A percentile compares a stretch with the other conserved stretches of the same genome.
These are phyloP conservation scores for Diphasiastrum complanatum DNA, from an alignment of 83 land plant genomes.

Conservation along the genomic window DNA sequence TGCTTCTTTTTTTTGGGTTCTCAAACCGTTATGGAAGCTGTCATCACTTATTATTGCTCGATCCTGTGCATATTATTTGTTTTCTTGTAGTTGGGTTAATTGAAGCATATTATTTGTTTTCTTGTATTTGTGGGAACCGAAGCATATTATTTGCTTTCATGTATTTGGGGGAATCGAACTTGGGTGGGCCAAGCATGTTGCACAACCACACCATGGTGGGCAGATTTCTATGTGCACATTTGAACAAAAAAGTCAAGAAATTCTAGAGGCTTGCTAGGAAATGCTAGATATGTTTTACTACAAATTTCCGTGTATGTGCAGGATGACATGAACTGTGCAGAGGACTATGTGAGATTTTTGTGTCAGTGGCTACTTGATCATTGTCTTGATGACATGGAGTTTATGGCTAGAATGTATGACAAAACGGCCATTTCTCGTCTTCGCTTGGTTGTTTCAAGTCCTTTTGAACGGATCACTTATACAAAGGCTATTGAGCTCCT, in stretches of 20 bases:
- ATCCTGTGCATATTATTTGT: neutral
- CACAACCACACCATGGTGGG: neutral
- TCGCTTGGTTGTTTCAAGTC: conserved; percentile 33
- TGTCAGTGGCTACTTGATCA: conserved; percentile 63
- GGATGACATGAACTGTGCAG: conserved; percentile 83
- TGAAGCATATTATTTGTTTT: too few species aligned
- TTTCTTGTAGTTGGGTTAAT: too few species aligned
- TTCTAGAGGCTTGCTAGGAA: too few species aligned
- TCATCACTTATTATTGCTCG: neutral
- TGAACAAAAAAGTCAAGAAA: neutral
- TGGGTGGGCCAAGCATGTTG: too few species aligned
- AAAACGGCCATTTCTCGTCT: conserved; percentile 43
- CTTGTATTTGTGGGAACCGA: too few species aligned
- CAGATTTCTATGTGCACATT: neutral
- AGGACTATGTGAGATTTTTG: conserved; percentile 60
- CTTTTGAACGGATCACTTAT: conserved; percentile 60
- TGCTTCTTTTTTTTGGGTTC: too few species aligned
- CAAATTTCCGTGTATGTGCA: conserved; percentile 11
- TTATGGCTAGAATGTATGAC: conserved; percentile 46
- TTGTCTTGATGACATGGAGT: conserved; percentile 60
- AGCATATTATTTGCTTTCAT: too few species aligned
- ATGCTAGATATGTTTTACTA: neutral
- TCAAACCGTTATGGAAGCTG: neutral
- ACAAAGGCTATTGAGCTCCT: conserved; percentile 63
- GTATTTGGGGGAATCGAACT: too few species aligned